These are phyloP conservation scores for Termitomyces sp. DNA, from an alignment of 768 basidiomycete genomes.

Conservation along the genomic window DNA sequence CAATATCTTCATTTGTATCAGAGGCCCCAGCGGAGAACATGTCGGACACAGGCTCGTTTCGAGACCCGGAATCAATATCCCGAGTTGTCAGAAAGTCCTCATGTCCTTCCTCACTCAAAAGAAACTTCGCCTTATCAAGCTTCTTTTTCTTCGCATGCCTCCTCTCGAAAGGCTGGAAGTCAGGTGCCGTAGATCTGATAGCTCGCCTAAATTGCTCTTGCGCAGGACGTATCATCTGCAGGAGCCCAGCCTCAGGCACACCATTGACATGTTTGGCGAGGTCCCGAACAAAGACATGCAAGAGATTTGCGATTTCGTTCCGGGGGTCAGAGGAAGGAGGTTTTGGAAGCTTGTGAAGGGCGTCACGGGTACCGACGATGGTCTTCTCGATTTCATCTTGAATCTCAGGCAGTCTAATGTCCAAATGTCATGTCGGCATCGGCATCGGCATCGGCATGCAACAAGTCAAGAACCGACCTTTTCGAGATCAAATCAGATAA, in stretches of 20 bases:
- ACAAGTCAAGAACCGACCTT: slow-evolving; percentile 33
- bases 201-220: slow-evolving; percentile 41
- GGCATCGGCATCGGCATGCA: neutral
- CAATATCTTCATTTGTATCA: neutral
- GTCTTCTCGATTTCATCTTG: slow-evolving; percentile 49
- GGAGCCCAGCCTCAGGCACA: slow-evolving; percentile 44
- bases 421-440: neutral
- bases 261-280: slow-evolving; percentile 46
- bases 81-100: neutral
- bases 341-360: slow-evolving; percentile 29
- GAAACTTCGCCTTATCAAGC: slow-evolving; percentile 22
- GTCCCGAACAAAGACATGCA: slow-evolving; percentile 44
- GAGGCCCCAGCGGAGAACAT: neutral
- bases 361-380: slow-evolving; percentile 31
- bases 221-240: slow-evolving; percentile 49
- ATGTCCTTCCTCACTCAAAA: slow-evolving; percentile 33
- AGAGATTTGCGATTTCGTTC: slow-evolving; percentile 44
- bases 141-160: slow-evolving; percentile 6
- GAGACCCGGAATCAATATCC: neutral
- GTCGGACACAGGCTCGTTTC: neutral
- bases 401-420: slow-evolving; percentile 53
- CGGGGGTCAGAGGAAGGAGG: slow-evolving; percentile 52
- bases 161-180: slow-evolving; percentile 47
- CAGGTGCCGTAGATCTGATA: slow-evolving; percentile 50
- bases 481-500: slow-evolving; percentile 60